These are phyloP conservation scores for Trifolium pratense DNA, from an alignment of 306 rosid species.

Conservation along the genomic window DNA sequence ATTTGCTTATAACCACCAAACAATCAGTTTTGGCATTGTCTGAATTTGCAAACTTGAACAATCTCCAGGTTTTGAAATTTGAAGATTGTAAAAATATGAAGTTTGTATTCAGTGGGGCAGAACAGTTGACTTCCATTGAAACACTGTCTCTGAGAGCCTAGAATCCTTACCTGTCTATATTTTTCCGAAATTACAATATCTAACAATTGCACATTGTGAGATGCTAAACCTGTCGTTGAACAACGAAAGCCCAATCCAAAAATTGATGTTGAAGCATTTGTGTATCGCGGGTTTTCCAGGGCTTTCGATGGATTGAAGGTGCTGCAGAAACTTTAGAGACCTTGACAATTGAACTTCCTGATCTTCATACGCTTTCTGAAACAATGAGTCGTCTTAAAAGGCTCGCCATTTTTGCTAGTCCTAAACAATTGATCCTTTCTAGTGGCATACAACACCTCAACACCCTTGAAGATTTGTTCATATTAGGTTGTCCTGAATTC, in stretches of 20 bases:
- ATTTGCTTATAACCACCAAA: conserved; percentile 25
- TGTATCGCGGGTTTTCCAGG: neutral
- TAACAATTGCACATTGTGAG: neutral
- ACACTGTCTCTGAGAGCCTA: neutral
- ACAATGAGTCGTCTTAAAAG: neutral
- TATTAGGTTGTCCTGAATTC: too few relatives aligned
- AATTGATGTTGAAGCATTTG: neutral
- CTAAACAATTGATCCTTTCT: neutral
- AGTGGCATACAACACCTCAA: neutral
- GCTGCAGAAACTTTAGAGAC: neutral
- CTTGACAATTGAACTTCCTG: neutral
- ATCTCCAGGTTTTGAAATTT: conserved; percentile 4
- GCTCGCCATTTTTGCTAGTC: neutral
- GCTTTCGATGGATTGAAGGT: neutral
- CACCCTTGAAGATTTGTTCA: too few relatives aligned
- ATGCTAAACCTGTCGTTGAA: neutral
- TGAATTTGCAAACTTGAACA: neutral
- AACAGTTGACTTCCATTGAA: neutral
- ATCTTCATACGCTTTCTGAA: neutral
- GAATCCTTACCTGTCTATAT: neutral
- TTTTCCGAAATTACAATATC: neutral
- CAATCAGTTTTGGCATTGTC: neutral
- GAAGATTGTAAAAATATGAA: neutral
- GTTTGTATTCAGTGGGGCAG: too few relatives aligned
- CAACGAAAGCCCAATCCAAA: neutral